These are phyloP conservation scores for Tuber aestivum DNA, from an alignment of 495 filamentous ascomycete species.

Conservation along the genomic window DNA sequence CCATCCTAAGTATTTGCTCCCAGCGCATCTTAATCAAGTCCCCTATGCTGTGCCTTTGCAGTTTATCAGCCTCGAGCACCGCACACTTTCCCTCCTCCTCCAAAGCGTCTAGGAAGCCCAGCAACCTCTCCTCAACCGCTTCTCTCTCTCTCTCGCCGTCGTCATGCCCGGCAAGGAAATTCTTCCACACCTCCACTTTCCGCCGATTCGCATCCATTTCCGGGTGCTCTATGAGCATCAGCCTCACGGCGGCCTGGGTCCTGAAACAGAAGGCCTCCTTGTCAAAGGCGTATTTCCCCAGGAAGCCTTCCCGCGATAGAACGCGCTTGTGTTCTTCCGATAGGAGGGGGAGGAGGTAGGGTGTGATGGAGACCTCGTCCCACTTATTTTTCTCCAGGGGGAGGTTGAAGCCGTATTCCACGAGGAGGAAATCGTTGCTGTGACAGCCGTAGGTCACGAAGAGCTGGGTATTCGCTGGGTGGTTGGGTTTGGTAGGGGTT, in stretches of 20 bases:
- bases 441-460: slow-evolving; percentile 76
- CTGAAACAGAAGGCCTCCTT: slow-evolving; percentile 59
- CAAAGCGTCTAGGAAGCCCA: slow-evolving; percentile 20
- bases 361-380: slow-evolving; percentile 65
- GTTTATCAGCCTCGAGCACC: slow-evolving; percentile 7
- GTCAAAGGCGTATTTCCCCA: slow-evolving; percentile 64
- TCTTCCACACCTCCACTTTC: slow-evolving; percentile 22
- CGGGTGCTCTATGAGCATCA: slow-evolving; percentile 43
- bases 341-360: slow-evolving; percentile 56
- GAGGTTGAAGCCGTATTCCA: slow-evolving; percentile 78
- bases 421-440: slow-evolving; percentile 70
- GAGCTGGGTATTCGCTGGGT: slow-evolving; percentile 65
- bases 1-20: slow-evolving; percentile 28
- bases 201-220: slow-evolving; percentile 12
- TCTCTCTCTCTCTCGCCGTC: slow-evolving; percentile 34
- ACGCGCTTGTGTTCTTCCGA: slow-evolving; percentile 47
- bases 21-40: slow-evolving; percentile 27
- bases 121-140: slow-evolving; percentile 32
- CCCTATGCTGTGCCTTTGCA: slow-evolving; percentile 12
- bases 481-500: slow-evolving; percentile 43
- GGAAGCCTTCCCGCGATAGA: slow-evolving; percentile 56
- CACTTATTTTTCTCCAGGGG: slow-evolving; percentile 53
- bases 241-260: slow-evolving; percentile 62
- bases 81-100: slow-evolving; percentile 16
- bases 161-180: slow-evolving; percentile 28